Evolutionary conservation across 345 rosid species (phyloP), one percentile per base, ranked within the genome.

Genomic region (Cardiospermum halicacabum): DNA sequence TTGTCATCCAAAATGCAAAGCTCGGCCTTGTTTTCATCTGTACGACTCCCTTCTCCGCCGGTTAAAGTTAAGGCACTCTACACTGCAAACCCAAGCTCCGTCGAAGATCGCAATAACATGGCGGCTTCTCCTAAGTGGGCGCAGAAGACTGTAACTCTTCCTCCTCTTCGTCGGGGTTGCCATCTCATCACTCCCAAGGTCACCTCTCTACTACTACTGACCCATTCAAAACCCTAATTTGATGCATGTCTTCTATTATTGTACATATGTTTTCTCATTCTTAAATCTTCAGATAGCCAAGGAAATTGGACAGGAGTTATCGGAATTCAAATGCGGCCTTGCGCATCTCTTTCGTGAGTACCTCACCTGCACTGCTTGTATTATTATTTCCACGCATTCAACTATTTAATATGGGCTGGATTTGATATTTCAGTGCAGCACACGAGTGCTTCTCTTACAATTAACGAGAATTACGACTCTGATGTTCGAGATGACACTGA

Each of bases 401-500:
- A 39, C 15, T 0, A 10, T 24, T 36, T 8, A 11, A 4, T 13
- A 47, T 61, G 21, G 48, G 13, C 42, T 3, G 34, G 26, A 7
- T 19, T 67, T 26, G 16, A 13, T 42, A 31, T 66, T 58, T 28
- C 72, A 90, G 96, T 93, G 74, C 98, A 90, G 47, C 98, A 93
- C 73, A 88, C 94, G 21, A 93, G 98, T 63, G 98, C 96, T 67
- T 93, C 98, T 51, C 85, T 93, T 58, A 93, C 97, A 2, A 88
- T 93, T 82, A 93, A 93, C 56, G 98, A 90, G 87, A 90, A 93
- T 63, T 93, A 86, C 60, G 98, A 93, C 69, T 81, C 97, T 39
- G 97, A 90, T 80, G 97, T 93, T 71, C 84, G 92, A 39, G 89
- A 79, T 49, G 98, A 93, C 80, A 93, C 89, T 9, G 97, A 90